Evolutionary conservation across 305 asterid genomes (phyloP).

Genomic region (Lippia alba): DNA sequence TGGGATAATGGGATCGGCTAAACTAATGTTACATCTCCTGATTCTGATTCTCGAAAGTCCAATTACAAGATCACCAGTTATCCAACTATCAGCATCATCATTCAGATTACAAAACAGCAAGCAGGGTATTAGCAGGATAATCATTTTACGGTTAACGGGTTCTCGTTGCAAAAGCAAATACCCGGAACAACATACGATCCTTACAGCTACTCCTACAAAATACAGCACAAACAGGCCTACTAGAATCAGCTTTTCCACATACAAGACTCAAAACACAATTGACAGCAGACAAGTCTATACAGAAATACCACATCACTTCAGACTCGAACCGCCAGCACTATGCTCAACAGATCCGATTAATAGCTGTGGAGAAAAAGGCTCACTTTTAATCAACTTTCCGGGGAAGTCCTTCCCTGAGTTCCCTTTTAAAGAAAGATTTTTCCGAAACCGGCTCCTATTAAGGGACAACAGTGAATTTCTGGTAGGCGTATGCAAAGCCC

Average conservation of each 20-base stretch:
- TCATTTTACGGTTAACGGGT: constrained; percentile 16
- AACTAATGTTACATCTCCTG: no score
- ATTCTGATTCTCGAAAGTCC: no score
- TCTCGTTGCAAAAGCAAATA: constrained; percentile 19
- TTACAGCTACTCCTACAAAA: constrained; percentile 20
- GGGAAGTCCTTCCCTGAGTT: constrained; percentile 58
- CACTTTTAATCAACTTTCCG: constrained; percentile 67
- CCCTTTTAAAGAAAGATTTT: constrained; percentile 65
- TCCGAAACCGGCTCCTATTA: constrained; percentile 64
- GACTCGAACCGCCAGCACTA: constrained; percentile 45
- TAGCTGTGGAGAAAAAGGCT: constrained; percentile 62
- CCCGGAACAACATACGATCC: constrained; percentile 30
- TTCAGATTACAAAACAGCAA: background rate
- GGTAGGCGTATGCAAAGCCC: constrained; percentile 70
- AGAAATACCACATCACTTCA: constrained; percentile 40
- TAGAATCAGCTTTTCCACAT: constrained; percentile 15
- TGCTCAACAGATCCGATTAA: constrained; percentile 46
- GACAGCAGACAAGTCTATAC: constrained; percentile 28
- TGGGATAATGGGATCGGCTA: no score
- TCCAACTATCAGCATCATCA: background rate
- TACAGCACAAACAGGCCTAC: constrained; percentile 26
- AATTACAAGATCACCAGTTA: no score
- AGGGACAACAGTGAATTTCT: constrained; percentile 71
- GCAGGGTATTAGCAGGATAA: background rate
- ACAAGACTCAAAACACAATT: constrained; percentile 24